Percentiles rank a stretch among this genome's conserved stretches.
Evolutionary conservation across 225 moss, liverwort and hornwort species (phyloP).

Genomic region (Polytrichum formosum): DNA sequence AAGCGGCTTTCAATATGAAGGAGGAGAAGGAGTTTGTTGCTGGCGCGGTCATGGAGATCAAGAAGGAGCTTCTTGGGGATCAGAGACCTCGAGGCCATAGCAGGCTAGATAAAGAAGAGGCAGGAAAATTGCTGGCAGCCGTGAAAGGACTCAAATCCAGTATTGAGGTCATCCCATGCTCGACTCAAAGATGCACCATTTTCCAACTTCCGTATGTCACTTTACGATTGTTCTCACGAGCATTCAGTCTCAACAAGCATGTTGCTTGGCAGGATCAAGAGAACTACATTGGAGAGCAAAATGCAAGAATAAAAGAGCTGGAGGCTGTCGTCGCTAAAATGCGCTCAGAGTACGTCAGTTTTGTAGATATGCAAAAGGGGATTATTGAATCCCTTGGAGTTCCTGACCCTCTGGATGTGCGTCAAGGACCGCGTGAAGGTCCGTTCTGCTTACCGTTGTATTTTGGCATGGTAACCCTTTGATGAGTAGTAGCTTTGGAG

Average conservation of each 20-base stretch:
- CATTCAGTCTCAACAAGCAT: too few species aligned
- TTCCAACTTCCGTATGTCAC: too few species aligned
- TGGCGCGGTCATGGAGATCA: conserved; percentile 7
- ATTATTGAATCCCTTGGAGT: conserved; percentile 10
- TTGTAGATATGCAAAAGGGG: conserved; percentile 2
- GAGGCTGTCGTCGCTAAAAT: neutral
- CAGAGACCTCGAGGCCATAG: neutral
- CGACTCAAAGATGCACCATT: too few species aligned
- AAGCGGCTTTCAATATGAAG: conserved; percentile 9
- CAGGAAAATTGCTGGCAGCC: conserved; percentile 9
- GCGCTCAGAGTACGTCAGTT: neutral
- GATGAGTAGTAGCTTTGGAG: too few species aligned
- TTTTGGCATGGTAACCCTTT: too few species aligned
- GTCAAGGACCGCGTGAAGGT: neutral
- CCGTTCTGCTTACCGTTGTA: neutral
- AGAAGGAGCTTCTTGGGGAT: conserved; percentile 14
- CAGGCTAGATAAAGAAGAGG: conserved; percentile 11
- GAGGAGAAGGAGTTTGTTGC: conserved; percentile 14
- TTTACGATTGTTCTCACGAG: too few species aligned
- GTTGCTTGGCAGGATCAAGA: neutral
- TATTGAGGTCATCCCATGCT: neutral
- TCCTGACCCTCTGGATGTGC: neutral
- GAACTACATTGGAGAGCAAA: neutral
- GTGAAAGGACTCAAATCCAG: conserved; percentile 3
- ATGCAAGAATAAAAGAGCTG: conserved; percentile 2